Base-by-base conservation (phyloP, 352 stramenopile species). In the Pythium diclinum region DNA sequence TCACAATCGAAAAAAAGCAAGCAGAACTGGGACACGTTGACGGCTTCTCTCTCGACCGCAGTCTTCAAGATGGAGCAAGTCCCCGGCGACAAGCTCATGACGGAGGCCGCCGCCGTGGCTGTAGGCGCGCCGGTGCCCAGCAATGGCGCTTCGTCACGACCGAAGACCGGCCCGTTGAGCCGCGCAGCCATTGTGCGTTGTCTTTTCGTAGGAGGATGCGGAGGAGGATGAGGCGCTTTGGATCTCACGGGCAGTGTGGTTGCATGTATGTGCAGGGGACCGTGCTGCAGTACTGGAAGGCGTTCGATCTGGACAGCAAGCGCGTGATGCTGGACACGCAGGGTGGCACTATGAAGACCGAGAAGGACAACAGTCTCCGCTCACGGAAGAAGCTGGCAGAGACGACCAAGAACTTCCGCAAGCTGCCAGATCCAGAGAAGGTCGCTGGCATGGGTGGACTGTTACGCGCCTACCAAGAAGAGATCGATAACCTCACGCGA, bases 401-500 rank as follows among this genome's bases (percentile, higher is more conserved):
- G 66, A 83, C 79, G 17, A 95, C 88, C 46, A 95, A 95, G 68
- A 75, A 76, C 19, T 96, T 95, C 63, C 74, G 87, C 49, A 81
- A 87, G 52, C 77, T 94, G 5, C 57, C 73, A 30, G 85, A 95
- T 61, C 25, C 76, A 3, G 86, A 96, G 0, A 96, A 96, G 61
- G 66, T 89, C 5, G 59, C 76, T 19, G 73, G 66, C 4, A 67
- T 85, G 3, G 78, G 81, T 2, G 61, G 73, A 2, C 60, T 97
- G 47, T 63, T 97, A n/a, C 93, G 91, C 16, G 80, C 85, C 38
- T 97, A 97, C 65, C 91, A 97, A 68, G 87, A 97, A 61, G 89
- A 97, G 65, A 96, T 97, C 55, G 91, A 97, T 75, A 85, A 88
- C 46, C 74, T 98, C 30, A 98, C 92, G 3, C 76, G 87, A 36